Conservation (phyloP, 164 flowering plant species). For the Dillenia turbinata region DNA sequence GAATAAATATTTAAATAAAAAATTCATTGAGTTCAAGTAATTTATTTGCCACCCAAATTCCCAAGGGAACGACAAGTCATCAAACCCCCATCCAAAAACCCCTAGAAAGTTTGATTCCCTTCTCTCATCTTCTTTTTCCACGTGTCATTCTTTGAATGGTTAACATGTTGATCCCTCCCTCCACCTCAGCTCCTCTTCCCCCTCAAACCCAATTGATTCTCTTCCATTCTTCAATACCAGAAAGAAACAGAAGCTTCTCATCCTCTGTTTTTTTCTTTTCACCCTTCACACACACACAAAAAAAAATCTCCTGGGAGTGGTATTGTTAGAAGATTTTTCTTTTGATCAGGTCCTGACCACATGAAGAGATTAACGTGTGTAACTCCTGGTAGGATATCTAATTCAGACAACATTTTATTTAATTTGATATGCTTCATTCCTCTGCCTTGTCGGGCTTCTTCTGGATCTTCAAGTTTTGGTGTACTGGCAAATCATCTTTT, state of each 20-base stretch:
- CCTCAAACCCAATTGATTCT: constrained; percentile 16
- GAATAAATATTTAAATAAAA: too few relatives aligned
- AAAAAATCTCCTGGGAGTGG: background rate
- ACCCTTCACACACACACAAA: constrained; percentile 14
- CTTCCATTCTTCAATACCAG: constrained; percentile 8
- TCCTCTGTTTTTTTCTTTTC: constrained; percentile 1
- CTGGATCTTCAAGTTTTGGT: too few relatives aligned
- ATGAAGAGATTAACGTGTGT: too few relatives aligned
- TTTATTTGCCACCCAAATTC: constrained; percentile 4
- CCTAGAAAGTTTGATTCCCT: background rate
- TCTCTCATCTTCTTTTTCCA: constrained; percentile 15
- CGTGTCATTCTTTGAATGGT: constrained; percentile 15
- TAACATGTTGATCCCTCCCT: constrained; percentile 3
- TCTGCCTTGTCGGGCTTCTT: too few relatives aligned
- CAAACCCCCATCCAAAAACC: background rate
- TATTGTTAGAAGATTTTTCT: too few relatives aligned
- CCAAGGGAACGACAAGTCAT: background rate
- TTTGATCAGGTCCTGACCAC: too few relatives aligned
- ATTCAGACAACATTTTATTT: too few relatives aligned
- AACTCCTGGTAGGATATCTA: too few relatives aligned
- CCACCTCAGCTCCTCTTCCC: constrained; percentile 8
- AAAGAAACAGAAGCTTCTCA: constrained; percentile 12
- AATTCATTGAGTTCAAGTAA: too few relatives aligned
- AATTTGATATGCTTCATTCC: too few relatives aligned
- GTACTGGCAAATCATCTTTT: too few relatives aligned